Evolutionary conservation across 208 protist species (phyloP), one percentile per base, ranked within the genome.

Genomic region (Phytomonas serpens): DNA sequence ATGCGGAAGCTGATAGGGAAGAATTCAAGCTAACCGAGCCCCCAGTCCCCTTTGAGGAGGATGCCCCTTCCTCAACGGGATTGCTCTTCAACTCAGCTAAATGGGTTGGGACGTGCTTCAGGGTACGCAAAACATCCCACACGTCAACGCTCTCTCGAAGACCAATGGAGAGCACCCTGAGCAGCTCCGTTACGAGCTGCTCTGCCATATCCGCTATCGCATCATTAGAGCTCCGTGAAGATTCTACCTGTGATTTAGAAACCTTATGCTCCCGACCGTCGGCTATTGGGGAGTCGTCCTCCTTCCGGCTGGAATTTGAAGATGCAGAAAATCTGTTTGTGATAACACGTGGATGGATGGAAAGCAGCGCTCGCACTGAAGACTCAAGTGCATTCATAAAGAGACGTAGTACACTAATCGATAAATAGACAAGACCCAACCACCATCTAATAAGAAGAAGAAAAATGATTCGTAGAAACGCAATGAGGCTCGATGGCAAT

Each of bases 61-160:
- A 29, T 27, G 34, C 27, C 63, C 63, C 4, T 67, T 36, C 23
- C 4, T 40, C 27, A 16, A n/a, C 4, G 63, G n/a, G 2, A n/a
- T 27, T 0, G 13, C 23, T 19, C 63, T 42, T 40, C 32, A 27
- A 40, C 63, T 29, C 63, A 2, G 63, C 47, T 57, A 57, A 19
- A 6, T 23, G 76, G 23, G 42, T 62, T 64, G 70, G 42, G 36
- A 76, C 69, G 52, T 70, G 75, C 51, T 78, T 66, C 3, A 92
- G 73, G 33, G 85, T 83, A 61, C 86, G 79, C 23, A 92, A 75
- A 30, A 92, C 82, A n/a, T 77, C 74, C 86, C 83, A 89, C 63
- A 89, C 65, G 27, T 85, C 78, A 23, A 77, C 40, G 4, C 68
- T 76, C 14, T 78, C 73, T 40, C 75, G 42, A 27, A 92, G 79